phyloP scores from a whole-genome alignment of 495 filamentous ascomycete genomes.

The Aspergillus indologenus region DNA sequence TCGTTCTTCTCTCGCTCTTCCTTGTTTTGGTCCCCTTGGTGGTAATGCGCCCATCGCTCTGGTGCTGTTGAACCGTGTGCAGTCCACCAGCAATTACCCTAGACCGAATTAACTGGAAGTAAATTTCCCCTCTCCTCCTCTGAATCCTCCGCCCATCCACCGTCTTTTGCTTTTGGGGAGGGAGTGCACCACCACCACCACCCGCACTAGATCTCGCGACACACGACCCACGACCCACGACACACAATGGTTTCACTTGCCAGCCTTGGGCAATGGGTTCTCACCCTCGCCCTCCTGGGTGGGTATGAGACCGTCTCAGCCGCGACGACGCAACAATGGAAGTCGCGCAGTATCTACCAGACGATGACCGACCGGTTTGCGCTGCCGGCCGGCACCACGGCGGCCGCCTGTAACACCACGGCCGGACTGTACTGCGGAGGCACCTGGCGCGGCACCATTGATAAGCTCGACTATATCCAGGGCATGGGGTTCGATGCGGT shows the following conservation, averaged over 20 bases:
- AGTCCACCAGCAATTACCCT: background rate
- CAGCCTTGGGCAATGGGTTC: background rate
- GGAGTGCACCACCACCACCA: background rate
- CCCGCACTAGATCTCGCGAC: background rate
- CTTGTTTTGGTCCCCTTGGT: background rate
- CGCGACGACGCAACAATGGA: conserved; percentile 13
- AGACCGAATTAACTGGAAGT: background rate
- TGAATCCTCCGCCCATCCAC: too few species aligned
- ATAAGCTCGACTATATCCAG: conserved; percentile 50
- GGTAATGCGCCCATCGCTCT: background rate
- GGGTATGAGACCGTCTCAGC: background rate
- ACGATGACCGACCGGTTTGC: conserved; percentile 64
- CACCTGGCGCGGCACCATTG: conserved; percentile 61
- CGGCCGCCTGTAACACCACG: conserved; percentile 46
- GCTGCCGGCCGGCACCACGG: conserved; percentile 49
- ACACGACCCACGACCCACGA: too few species aligned
- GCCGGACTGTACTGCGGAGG: conserved; percentile 62
- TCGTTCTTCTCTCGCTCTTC: background rate
- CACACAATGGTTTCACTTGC: conserved; percentile 7
- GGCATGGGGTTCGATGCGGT: conserved; percentile 70
- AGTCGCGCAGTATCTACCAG: conserved; percentile 16
- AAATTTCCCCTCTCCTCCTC: too few species aligned
- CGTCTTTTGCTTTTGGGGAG: background rate
- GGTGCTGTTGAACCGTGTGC: too few species aligned
- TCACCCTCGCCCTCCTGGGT: background rate